Conservation (phyloP, 2,329 filamentous ascomycete genomes). For the Chaetomiaceae sp. region DNA sequence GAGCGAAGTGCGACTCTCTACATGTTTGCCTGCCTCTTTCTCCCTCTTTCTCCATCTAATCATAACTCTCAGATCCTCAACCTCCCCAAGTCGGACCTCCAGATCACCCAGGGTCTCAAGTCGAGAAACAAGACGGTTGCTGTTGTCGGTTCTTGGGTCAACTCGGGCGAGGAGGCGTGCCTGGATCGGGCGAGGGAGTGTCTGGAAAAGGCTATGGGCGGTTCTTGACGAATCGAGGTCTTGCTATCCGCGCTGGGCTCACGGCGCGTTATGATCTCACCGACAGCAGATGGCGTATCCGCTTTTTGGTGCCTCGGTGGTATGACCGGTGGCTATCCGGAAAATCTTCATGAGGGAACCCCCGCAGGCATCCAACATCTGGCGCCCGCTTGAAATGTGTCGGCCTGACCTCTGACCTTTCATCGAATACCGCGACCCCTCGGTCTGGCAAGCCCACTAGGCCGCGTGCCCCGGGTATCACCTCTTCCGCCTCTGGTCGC, state of each 20-base stretch:
- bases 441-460: conserved; percentile 33
- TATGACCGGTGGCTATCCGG: too few species aligned
- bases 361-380: too few species aligned
- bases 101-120: conserved; percentile 58
- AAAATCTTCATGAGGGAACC: too few species aligned
- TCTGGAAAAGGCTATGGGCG: conserved; percentile 17
- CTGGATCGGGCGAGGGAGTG: conserved; percentile 26
- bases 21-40: background rate
- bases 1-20: conserved; percentile 44
- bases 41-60: conserved; percentile 1
- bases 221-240: conserved; percentile 10
- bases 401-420: too few species aligned
- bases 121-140: conserved; percentile 59
- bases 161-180: conserved; percentile 27
- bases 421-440: conserved; percentile 19
- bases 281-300: too few species aligned
- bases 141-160: conserved; percentile 27
- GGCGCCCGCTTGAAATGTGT: too few species aligned
- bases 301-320: too few species aligned
- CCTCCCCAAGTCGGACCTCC: conserved; percentile 59
- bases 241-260: too few species aligned
- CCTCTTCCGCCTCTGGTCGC: conserved; percentile 36
- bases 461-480: conserved; percentile 34
- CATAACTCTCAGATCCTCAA: conserved; percentile 44
- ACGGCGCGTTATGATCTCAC: too few species aligned